These are phyloP conservation scores for Akanthomyces lecanii DNA, from an alignment of 2,329 filamentous ascomycete species.

Conservation along the genomic window DNA sequence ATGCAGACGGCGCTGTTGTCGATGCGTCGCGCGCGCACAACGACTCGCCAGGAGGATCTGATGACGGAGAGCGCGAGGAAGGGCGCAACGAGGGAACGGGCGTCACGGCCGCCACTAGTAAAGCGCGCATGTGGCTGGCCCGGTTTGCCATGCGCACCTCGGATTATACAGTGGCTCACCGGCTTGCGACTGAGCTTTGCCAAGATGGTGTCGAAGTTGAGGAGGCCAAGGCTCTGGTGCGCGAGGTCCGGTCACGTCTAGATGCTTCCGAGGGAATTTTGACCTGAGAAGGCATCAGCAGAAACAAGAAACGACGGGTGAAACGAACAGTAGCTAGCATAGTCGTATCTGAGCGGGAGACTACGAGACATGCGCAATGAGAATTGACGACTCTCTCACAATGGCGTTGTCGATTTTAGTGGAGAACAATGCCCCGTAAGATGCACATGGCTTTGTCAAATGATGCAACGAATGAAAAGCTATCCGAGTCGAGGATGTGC, in stretches of 20 bases:
- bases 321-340: not conserved
- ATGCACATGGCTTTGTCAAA: no score
- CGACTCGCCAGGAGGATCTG: conserved; percentile 43
- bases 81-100: conserved; percentile 59
- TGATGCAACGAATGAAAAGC: no score
- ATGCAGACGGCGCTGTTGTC: conserved; percentile 34
- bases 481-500: no score
- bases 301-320: not conserved
- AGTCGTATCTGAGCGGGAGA: no score
- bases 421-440: no score
- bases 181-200: conserved; percentile 83
- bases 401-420: no score
- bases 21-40: conserved; percentile 54
- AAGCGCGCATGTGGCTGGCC: conserved; percentile 91
- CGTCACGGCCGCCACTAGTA: conserved; percentile 86
- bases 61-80: conserved; percentile 32
- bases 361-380: no score
- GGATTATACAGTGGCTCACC: conserved; percentile 72
- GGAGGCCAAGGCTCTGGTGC: conserved; percentile 88
- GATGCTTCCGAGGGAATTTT: conserved; percentile 44
- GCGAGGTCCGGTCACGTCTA: conserved; percentile 76
- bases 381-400: no score
- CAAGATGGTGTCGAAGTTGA: conserved; percentile 96
- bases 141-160: conserved; percentile 70
- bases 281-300: not conserved